These are phyloP conservation scores for Luffa aegyptiaca DNA, from an alignment of 306 rosid genomes.

Conservation along the genomic window DNA sequence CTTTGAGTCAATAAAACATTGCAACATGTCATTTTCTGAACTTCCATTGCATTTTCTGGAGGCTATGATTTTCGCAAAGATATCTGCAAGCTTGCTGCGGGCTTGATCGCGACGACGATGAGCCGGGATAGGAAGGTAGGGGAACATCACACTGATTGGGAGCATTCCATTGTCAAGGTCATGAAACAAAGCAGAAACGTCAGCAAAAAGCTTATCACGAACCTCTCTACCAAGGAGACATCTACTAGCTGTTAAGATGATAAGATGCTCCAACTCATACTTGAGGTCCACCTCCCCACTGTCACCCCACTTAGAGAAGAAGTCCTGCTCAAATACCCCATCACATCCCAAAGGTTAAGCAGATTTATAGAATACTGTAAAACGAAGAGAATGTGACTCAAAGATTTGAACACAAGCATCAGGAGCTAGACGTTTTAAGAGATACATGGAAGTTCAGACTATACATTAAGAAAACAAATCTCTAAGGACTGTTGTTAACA, in stretches of 20 bases:
- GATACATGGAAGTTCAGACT: background rate
- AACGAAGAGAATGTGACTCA: background rate
- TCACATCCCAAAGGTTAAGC: background rate
- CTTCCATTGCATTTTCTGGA: constrained; percentile 47
- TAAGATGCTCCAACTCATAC: constrained; percentile 91
- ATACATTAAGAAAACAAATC: background rate
- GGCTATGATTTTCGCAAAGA: constrained; percentile 59
- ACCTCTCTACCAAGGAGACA: constrained; percentile 92
- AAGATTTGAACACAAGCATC: background rate
- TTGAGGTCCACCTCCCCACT: constrained; percentile 91
- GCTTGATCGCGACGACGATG: constrained; percentile 81
- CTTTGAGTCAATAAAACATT: constrained; percentile 82
- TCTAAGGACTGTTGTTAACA: background rate
- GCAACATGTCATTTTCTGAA: constrained; percentile 89
- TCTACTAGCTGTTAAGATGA: constrained; percentile 90
- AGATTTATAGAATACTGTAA: background rate
- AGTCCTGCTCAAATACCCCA: constrained; percentile 44
- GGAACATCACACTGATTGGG: constrained; percentile 81
- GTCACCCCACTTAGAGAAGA: constrained; percentile 94
- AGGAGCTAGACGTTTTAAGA: background rate
- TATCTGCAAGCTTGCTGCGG: constrained; percentile 66
- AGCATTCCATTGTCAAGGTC: constrained; percentile 87
- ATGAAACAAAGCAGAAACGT: constrained; percentile 90
- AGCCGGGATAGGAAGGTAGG: constrained; percentile 91
- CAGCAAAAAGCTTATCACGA: constrained; percentile 85